Conservation (phyloP, 2,329 filamentous ascomycete species). For the Xylaria sp. region DNA sequence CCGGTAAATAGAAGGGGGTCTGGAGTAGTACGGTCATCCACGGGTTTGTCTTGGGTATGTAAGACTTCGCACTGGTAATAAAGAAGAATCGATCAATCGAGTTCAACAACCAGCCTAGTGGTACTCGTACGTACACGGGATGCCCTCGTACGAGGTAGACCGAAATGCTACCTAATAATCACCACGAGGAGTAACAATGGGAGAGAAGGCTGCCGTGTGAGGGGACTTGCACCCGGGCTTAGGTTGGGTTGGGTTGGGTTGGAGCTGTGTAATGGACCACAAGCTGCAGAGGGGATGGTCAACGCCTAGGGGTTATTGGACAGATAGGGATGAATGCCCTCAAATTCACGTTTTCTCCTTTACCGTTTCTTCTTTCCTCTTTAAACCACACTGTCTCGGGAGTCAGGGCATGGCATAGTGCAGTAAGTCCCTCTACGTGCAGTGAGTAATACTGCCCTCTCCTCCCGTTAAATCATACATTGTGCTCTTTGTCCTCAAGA, state of each 20-base stretch:
- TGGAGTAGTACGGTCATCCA: slow-evolving; percentile 33
- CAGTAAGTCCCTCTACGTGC: slow-evolving; percentile 5
- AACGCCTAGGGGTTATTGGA: slow-evolving; percentile 22
- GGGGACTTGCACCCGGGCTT: slow-evolving; percentile 18
- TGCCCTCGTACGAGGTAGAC: slow-evolving; percentile 31
- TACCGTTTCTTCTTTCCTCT: slow-evolving; percentile 6
- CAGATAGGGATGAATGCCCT: slow-evolving; percentile 17
- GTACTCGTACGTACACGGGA: slow-evolving; percentile 31
- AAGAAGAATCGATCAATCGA: slow-evolving; percentile 15
- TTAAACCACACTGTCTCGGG: not conserved
- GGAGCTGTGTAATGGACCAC: slow-evolving; percentile 24
- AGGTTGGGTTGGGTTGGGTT: slow-evolving; percentile 16
- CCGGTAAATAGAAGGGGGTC: slow-evolving; percentile 33
- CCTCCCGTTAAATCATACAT: slow-evolving; percentile 8
- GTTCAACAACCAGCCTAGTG: slow-evolving; percentile 21
- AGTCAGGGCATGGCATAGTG: not conserved
- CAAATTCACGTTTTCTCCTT: slow-evolving; percentile 16
- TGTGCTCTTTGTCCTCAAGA: not conserved
- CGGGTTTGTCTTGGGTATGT: slow-evolving; percentile 25
- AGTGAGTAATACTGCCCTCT: not conserved
- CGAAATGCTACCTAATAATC: slow-evolving; percentile 27
- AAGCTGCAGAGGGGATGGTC: slow-evolving; percentile 23
- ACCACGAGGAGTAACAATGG: slow-evolving; percentile 14
- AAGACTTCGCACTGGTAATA: slow-evolving; percentile 14
- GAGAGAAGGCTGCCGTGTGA: slow-evolving; percentile 15